Conservation (phyloP, 371 early-diverging fungal species). For the Catenaria anguillulae region DNA sequence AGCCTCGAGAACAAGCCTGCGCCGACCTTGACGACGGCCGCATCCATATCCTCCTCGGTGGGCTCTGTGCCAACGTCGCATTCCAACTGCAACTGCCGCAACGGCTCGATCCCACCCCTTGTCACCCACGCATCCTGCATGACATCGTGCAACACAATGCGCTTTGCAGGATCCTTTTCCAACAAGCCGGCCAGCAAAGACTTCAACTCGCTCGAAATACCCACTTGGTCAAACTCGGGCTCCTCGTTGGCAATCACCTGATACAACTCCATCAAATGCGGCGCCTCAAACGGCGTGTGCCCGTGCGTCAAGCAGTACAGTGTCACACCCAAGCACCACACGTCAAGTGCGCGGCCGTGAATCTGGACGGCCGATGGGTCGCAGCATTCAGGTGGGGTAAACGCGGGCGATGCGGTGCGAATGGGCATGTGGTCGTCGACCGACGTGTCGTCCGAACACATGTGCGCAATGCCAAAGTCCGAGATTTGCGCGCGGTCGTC, state of each 20-base stretch:
- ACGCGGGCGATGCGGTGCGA: constrained; percentile 29
- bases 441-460: constrained; percentile 16
- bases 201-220: neutral
- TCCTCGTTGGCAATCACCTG: neutral
- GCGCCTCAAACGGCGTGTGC: neutral
- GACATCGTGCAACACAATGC: neutral
- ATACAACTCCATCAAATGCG: neutral
- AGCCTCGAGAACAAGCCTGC: no score
- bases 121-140: neutral
- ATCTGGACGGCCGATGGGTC: constrained; percentile 14
- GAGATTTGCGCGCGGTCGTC: constrained; percentile 25
- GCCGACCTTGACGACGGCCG: neutral
- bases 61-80: no score
- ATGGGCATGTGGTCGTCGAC: constrained; percentile 18
- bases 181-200: neutral
- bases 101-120: no score
- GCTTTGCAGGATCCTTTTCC: neutral
- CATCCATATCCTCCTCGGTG: neutral
- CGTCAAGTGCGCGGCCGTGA: constrained; percentile 25
- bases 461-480: constrained; percentile 39
- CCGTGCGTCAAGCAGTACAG: constrained; percentile 1
- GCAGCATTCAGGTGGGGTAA: constrained; percentile 28
- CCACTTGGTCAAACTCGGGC: neutral
- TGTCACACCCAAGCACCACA: constrained; percentile 31
- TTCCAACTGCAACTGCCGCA: no score